These are phyloP conservation scores for Lipomyces starkeyi DNA, from an alignment of 805 yeast species.

Conservation along the genomic window DNA sequence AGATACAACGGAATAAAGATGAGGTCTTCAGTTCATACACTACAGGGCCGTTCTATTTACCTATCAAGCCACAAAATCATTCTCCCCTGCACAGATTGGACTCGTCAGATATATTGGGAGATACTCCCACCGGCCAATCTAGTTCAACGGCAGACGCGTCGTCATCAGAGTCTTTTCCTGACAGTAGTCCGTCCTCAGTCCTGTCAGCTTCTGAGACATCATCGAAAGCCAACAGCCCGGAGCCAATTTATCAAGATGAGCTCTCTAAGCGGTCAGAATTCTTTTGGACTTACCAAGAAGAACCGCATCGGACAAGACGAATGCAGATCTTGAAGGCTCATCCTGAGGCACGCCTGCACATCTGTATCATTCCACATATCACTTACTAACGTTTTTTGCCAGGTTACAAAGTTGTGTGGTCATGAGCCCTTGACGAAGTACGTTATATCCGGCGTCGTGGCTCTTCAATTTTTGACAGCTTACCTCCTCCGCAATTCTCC, in stretches of 20 bases:
- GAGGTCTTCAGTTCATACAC: conserved; percentile 8
- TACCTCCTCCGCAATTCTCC: conserved; percentile 62
- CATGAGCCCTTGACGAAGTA: conserved; percentile 87
- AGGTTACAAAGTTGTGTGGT: conserved; percentile 73
- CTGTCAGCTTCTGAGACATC: conserved; percentile 17
- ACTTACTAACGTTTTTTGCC: background rate
- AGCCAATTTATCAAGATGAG: conserved; percentile 7
- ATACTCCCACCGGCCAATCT: background rate
- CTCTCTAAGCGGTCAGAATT: conserved; percentile 54
- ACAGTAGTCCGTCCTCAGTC: conserved; percentile 11
- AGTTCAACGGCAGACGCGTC: background rate
- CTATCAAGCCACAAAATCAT: conserved; percentile 18
- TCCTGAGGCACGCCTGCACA: conserved; percentile 58
- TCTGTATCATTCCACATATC: background rate
- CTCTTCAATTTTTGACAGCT: conserved; percentile 70
- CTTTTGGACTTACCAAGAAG: conserved; percentile 82
- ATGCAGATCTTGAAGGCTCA: conserved; percentile 73
- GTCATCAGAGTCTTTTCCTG: background rate
- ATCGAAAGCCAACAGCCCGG: background rate
- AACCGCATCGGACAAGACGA: conserved; percentile 80
- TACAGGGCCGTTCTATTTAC: conserved; percentile 24
- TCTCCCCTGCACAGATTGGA: background rate
- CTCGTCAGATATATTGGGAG: background rate
- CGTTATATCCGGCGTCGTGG: conserved; percentile 67
- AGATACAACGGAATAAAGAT: background rate